Evolutionary conservation across 768 basidiomycete genomes (phyloP), one percentile per base, ranked within the genome.

Genomic region (Suillus paluster): DNA sequence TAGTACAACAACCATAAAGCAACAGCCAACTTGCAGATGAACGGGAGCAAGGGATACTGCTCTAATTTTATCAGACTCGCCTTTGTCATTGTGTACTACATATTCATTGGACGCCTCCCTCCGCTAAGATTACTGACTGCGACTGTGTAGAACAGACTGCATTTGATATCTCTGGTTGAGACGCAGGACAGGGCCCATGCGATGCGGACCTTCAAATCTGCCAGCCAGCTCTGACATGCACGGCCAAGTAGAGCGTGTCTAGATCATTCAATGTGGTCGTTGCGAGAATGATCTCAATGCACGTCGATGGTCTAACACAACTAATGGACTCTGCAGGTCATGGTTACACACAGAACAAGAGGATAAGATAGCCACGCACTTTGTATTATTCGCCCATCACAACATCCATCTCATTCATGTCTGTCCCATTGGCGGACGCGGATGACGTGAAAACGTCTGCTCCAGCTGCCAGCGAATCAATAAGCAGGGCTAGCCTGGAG

Each of bases 401-500:
- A n/a, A 92, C 83, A 53, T 91, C 87, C 84, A 92, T 89, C 75
- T 94, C 92, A 66, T 90, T 86, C 48, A 84, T 68, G 56, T 71
- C 64, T 64, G 66, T 63, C 56, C 74, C 57, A 59, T 74, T 68
- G 61, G 61, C 63, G 19, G 30, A 61, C 19, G 77, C 68, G 17
- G 77, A 80, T 17, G 84, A 81, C 5, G 83, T 73, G 68, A 91
- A 92, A 1, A 91, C 84, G 27, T 92, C 88, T 1, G 90, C 86
- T 4, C 92, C 92, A 1, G 90, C 85, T 9, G 90, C 91, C 59
- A 95, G 77, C 0, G 93, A 92, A 69, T 95, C 91, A 64, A 95
- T 91, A 41, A 95, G 81, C 56, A 95, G 71, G 0, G 86, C 82
- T 3, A 95, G 79, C 5, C 89, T 82, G 15, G 91, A 85, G 3